Evolutionary conservation across 768 basidiomycete genomes (phyloP), one percentile per base, ranked within the genome.

Genomic region (Xerocomus potaroensis): DNA sequence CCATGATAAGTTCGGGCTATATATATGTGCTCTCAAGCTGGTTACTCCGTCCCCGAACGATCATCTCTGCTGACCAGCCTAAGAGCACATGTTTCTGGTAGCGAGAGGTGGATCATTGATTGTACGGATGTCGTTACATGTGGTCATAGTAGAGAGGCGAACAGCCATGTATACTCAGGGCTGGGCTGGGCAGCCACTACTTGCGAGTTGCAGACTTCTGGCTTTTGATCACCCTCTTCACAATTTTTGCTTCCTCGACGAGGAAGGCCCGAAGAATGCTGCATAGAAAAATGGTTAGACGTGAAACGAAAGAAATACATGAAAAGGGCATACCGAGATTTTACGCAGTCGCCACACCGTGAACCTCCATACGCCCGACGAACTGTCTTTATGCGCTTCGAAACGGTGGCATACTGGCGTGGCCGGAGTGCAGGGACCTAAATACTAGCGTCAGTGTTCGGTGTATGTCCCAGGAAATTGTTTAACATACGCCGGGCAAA

Each of bases 191-290:
- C 14, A 10, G 51, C 19, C 43, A 37, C 62, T 51, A 66, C 56
- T 66, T 66, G 22, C 51, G 62, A 23, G 37, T 9, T 26, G 36
- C 39, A 15, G 61, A 57, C 51, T 60, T 66, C 68, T 80, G 91
- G 65, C 87, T 85, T 78, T 96, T 96, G 79, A 97, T 93, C 59
- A 98, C 95, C 74, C 82, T 87, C 85, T 99, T 99, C 66, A 99
- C 96, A 61, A 99, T 98, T 79, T 98, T 98, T 36, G 96, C 96
- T 77, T 99, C 96, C 78, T 98, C 96, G 32, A 99, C 90, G 50
- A 99, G 74, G 84, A 99, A 99, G 54, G 96, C 93, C 50, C 96
- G 90, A 59, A 98, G 86, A 60, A 99, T 94, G 54, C 96, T 97
- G 53, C 0, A 41, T 7, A 19, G 6, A 32, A 31, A 35, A n/a